These are phyloP conservation scores for Fusarium cicatricum DNA, from an alignment of 2,329 filamentous ascomycete species.

Conservation along the genomic window DNA sequence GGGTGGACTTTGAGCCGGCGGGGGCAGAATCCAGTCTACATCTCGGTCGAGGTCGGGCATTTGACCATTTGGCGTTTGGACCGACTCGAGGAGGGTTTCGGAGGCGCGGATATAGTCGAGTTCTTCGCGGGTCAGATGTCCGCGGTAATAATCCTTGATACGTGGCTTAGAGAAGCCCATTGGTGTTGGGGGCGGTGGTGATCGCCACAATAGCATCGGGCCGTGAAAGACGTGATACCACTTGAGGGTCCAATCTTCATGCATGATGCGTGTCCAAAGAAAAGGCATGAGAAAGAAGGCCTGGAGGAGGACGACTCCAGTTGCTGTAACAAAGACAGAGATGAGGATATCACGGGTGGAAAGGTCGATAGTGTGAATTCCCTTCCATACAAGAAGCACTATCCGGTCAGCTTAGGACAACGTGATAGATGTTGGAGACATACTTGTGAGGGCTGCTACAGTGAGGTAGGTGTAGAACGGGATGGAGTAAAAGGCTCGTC, in stretches of 20 bases:
- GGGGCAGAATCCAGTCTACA: constrained; percentile 45
- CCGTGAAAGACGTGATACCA: constrained; percentile 59
- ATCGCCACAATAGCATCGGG: constrained; percentile 54
- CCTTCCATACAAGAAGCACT: constrained; percentile 63
- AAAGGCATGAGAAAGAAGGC: constrained; percentile 61
- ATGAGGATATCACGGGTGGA: constrained; percentile 38
- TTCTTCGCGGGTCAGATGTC: constrained; percentile 57
- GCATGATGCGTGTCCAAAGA: constrained; percentile 58
- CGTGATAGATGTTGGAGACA: not conserved
- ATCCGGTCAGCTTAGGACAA: not conserved
- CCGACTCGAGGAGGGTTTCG: constrained; percentile 46
- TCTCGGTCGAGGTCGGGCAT: constrained; percentile 42
- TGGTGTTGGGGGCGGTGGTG: constrained; percentile 47
- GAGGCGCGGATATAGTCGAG: constrained; percentile 50
- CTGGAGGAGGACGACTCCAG: constrained; percentile 52
- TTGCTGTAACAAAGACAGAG: constrained; percentile 55
- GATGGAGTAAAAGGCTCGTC: constrained; percentile 47
- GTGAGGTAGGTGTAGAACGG: constrained; percentile 52
- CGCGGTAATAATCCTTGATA: constrained; percentile 59
- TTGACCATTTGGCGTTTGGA: constrained; percentile 42
- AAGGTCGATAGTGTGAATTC: constrained; percentile 40
- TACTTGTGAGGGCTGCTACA: constrained; percentile 47
- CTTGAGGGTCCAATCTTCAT: constrained; percentile 60
- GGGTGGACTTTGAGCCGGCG: constrained; percentile 39
- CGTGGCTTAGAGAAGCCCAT: constrained; percentile 52